Evolutionary conservation across 331 rosid genomes (phyloP).

Genomic region (Ulmus americana): DNA sequence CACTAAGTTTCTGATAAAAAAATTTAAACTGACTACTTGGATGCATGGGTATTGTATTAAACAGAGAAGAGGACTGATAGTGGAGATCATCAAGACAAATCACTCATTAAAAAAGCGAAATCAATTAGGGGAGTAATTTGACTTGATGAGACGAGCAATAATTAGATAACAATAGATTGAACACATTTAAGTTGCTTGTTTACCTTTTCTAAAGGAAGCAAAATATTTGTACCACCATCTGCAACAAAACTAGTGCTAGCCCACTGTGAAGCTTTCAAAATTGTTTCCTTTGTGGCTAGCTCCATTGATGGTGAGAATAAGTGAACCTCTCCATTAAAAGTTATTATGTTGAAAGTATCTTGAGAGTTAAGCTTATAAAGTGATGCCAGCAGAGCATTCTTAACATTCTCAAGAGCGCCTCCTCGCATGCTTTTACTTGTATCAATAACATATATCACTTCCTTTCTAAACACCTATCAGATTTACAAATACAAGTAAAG

Average conservation of each 20-base stretch:
- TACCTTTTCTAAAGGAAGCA: constrained; percentile 76
- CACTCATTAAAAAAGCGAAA: neutral
- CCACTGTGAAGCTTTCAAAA: constrained; percentile 62
- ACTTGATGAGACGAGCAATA: neutral
- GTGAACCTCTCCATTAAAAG: constrained; percentile 49
- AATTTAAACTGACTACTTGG: neutral
- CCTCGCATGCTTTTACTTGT: constrained; percentile 86
- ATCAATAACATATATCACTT: constrained; percentile 73
- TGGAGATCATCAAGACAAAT: too few species aligned
- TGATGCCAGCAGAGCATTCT: constrained; percentile 64
- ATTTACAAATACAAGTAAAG: constrained; percentile 17
- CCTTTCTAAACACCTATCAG: constrained; percentile 62
- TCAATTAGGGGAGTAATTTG: neutral
- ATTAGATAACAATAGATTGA: constrained; percentile 15
- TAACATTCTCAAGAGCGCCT: constrained; percentile 59
- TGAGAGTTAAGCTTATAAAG: constrained; percentile 50
- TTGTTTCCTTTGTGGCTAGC: constrained; percentile 49
- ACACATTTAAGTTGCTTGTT: neutral
- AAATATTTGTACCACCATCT: constrained; percentile 69
- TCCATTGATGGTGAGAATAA: constrained; percentile 65
- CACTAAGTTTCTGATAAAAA: too few species aligned
- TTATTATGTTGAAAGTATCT: constrained; percentile 76
- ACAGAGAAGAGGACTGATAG: neutral
- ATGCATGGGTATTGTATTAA: neutral
- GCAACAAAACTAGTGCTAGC: constrained; percentile 40